Base-by-base conservation (phyloP, 257 asterid species). In the Capsicum rhomboideum region DNA sequence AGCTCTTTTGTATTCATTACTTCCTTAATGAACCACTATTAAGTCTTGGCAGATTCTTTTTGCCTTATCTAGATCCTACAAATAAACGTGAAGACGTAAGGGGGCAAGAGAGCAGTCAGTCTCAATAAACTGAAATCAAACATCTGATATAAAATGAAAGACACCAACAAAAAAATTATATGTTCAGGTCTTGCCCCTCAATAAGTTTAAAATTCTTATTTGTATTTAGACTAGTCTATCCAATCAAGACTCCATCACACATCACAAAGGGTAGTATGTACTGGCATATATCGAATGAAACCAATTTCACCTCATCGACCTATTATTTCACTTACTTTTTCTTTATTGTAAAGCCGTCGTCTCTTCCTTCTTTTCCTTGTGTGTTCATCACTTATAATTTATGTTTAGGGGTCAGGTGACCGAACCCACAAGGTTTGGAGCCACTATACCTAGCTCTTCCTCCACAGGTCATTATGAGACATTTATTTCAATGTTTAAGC, bases 1-100 rank as follows among this genome's bases (percentile, higher is more conserved):
- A 0, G 89, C 90, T 66, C 29, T 82, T 56, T 2, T 61, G 85
- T 68, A 89, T 79, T 83, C 88, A 82, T 87, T 88, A 79, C 84
- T 85, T 78, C 90, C 91, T 0, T 10, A 55, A 34, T 26, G 84
- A 46, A 87, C 89, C 37, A 89, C 64, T 74, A 46, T n/a, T 18
- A 87, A 26, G 50, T 85, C 85, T 23, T 66, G 44, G 54, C 34
- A 72, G 21, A 79, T 12, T 23, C 79, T 58, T 64, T 23, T 54
- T 42, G 44, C 69, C 29, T 53, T 37, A 77, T 2, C 2, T 8
- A 80, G 31, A 80, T 55, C 86, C 90, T 89, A 26, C 67, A 78
- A 3, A 18, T 20, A 23, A 50, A 28, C 23, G 18, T 26, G 44
- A 49, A 8, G 26, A 50, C 26, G 1, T 34, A 17, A 28, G 28